Evolutionary conservation across 1,284 basidiomycete genomes (phyloP).

Genomic region (Rhodotorula sp.): DNA sequence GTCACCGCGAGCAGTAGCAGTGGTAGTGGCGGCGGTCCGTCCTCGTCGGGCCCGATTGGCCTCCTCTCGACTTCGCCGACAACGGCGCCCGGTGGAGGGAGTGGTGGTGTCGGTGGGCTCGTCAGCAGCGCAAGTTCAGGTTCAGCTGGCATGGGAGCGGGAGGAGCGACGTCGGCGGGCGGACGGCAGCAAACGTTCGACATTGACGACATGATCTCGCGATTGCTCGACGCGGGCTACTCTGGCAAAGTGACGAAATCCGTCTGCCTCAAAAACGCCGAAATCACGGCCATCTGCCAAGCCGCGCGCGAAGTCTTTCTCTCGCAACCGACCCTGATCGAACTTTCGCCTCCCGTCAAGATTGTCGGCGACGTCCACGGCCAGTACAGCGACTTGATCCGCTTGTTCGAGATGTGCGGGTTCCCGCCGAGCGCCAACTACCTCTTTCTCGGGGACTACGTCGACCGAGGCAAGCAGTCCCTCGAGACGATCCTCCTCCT

Average conservation of each 20-base stretch:
- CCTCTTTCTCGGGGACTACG: slow-evolving; percentile 67
- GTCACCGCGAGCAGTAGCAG: neutral
- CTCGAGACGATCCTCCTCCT: slow-evolving; percentile 96
- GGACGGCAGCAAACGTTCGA: slow-evolving; percentile 61
- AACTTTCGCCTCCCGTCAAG: slow-evolving; percentile 97
- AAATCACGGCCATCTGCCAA: slow-evolving; percentile 91
- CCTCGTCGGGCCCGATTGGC: neutral
- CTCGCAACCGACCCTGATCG: slow-evolving; percentile 93
- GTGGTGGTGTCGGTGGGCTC: too few relatives aligned
- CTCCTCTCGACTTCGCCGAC: slow-evolving; percentile 37
- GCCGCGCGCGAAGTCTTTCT: slow-evolving; percentile 97
- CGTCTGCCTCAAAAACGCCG: slow-evolving; percentile 91
- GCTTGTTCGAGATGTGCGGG: slow-evolving; percentile 99
- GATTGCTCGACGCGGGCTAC: slow-evolving; percentile 94
- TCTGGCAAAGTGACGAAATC: slow-evolving; percentile 92
- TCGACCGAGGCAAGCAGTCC: slow-evolving; percentile 97
- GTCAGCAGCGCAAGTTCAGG: too few relatives aligned
- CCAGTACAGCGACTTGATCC: slow-evolving; percentile 90
- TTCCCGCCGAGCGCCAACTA: slow-evolving; percentile 98
- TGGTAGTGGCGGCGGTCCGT: neutral
- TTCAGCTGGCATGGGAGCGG: neutral
- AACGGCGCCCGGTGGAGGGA: slow-evolving; percentile 1
- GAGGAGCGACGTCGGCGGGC: neutral
- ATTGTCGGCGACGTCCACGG: slow-evolving; percentile 99
- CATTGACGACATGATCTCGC: slow-evolving; percentile 97